A percentile compares a stretch with the other conserved stretches of the same genome.
phyloP scores from a whole-genome alignment of 2,329 filamentous ascomycete species.

The Pseudogymnoascus sp. region DNA sequence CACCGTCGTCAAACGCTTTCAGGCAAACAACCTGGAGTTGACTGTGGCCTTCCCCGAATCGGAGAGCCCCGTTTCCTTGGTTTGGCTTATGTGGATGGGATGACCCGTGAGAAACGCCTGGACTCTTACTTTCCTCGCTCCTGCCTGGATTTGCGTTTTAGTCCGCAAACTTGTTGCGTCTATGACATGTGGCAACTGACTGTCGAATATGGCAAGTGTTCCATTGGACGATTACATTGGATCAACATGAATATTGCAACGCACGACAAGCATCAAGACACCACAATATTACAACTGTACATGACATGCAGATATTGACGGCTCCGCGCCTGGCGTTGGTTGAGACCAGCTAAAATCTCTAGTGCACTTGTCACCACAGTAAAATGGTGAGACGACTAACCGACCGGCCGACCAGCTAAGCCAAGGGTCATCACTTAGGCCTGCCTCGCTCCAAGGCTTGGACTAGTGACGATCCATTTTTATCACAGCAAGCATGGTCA shows the following conservation, averaged over 20 bases:
- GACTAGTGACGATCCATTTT: conserved; percentile 6
- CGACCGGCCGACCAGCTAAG: neutral
- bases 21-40: neutral
- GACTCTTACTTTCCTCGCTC: neutral
- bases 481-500: neutral
- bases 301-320: conserved; percentile 3
- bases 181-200: neutral
- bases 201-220: conserved; percentile 1
- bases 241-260: neutral
- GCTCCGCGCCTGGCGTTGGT: neutral
- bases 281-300: conserved; percentile 1
- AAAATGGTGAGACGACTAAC: conserved; percentile 3
- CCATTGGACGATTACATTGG: neutral
- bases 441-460: neutral
- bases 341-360: conserved; percentile 4
- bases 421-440: neutral
- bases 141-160: neutral
- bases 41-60: neutral
- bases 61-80: neutral
- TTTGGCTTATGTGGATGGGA: neutral
- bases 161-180: conserved; percentile 4
- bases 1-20: neutral
- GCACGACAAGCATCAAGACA: conserved; percentile 6
- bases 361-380: conserved; percentile 5
- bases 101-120: neutral